A percentile compares a stretch with the other conserved stretches of the same genome.
These are phyloP conservation scores for Lactarius sanguifluus DNA, from an alignment of 768 basidiomycete species.

Conservation along the genomic window DNA sequence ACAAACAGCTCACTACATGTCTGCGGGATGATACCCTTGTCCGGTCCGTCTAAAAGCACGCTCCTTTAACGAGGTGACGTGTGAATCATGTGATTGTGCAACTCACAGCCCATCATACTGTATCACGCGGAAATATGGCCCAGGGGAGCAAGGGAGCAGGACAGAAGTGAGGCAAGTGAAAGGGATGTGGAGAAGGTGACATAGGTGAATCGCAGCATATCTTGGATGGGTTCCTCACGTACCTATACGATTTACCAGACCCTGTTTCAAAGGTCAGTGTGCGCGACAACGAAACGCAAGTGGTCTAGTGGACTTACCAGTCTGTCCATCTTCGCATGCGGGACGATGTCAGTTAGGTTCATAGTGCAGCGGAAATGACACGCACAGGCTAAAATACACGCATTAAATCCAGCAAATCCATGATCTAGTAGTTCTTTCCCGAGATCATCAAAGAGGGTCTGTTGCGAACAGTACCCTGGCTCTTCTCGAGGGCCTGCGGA, in stretches of 20 bases:
- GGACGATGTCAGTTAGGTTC: not conserved
- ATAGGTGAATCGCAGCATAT: not conserved
- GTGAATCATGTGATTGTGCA: slow-evolving; percentile 15
- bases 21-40: slow-evolving; percentile 97
- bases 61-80: not conserved
- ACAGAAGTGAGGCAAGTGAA: not conserved
- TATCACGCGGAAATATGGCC: not conserved
- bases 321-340: slow-evolving; percentile 64
- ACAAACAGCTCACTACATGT: slow-evolving; percentile 92
- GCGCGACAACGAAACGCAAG: slow-evolving; percentile 3
- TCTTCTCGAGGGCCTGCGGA: slow-evolving; percentile 90
- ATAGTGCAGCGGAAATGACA: slow-evolving; percentile 33
- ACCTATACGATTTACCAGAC: slow-evolving; percentile 93
- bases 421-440: slow-evolving; percentile 95
- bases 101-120: slow-evolving; percentile 96
- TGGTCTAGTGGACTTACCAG: slow-evolving; percentile 59
- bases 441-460: slow-evolving; percentile 91
- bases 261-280: slow-evolving; percentile 43
- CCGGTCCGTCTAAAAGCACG: slow-evolving; percentile 66
- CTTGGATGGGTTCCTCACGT: slow-evolving; percentile 32
- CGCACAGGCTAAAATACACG: slow-evolving; percentile 98
- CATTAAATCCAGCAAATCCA: slow-evolving; percentile 95
- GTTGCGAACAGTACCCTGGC: slow-evolving; percentile 87
- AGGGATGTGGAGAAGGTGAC: not conserved
- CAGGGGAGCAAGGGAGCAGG: not conserved